Percentiles rank a stretch among this genome's conserved stretches.
Conservation (phyloP, 768 basidiomycete genomes). For the Kwoniella pini region DNA sequence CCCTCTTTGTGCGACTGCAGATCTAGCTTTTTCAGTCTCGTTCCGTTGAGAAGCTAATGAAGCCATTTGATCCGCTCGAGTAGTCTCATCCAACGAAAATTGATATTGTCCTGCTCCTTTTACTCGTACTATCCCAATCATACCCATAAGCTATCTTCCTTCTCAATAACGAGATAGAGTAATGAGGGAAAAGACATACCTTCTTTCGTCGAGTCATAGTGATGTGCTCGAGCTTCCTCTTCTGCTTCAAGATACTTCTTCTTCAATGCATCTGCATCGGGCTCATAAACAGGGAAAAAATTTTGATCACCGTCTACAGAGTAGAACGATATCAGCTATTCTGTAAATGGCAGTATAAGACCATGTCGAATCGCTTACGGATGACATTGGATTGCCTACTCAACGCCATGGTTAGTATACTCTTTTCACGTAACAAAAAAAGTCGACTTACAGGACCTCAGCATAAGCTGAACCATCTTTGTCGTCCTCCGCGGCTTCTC, state of each 20-base stretch:
- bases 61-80: conserved; percentile 76
- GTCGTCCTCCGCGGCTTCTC: background rate
- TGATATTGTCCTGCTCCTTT: conserved; percentile 91
- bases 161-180: background rate
- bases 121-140: conserved; percentile 61
- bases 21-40: conserved; percentile 68
- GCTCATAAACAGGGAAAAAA: conserved; percentile 86
- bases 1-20: conserved; percentile 56
- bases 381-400: conserved; percentile 50
- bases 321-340: conserved; percentile 2
- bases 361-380: conserved; percentile 25
- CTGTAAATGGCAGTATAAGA: background rate
- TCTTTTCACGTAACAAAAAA: background rate
- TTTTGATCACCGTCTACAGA: conserved; percentile 67
- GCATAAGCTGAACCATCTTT: conserved; percentile 40
- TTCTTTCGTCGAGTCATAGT: conserved; percentile 81
- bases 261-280: conserved; percentile 64
- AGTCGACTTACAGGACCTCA: conserved; percentile 49
- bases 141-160: background rate
- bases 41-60: conserved; percentile 67
- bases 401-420: background rate
- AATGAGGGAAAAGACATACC: conserved; percentile 23
- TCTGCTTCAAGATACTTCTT: conserved; percentile 63
- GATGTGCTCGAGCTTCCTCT: conserved; percentile 70
- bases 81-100: conserved; percentile 83